Conservation (phyloP, 192 early-diverging fungal species). For the Backusella morwellensis region DNA sequence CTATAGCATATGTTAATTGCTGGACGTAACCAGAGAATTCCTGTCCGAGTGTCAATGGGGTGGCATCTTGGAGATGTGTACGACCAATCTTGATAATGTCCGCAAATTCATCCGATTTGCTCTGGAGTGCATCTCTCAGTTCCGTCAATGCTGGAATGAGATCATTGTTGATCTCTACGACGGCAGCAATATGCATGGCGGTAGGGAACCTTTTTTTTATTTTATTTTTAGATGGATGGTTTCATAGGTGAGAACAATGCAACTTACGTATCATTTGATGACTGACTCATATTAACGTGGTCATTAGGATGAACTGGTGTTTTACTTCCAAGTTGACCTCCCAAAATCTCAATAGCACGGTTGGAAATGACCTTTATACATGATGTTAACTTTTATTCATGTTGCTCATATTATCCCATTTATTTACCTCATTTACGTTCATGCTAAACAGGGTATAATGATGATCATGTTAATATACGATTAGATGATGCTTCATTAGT, state of each 20-base stretch:
- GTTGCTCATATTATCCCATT: background rate
- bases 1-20: conserved; percentile 82
- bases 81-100: conserved; percentile 98
- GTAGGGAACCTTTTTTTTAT: conserved; percentile 76
- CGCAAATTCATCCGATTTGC: conserved; percentile 75
- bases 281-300: conserved; percentile 97
- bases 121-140: conserved; percentile 72
- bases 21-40: conserved; percentile 96
- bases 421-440: conserved; percentile 80
- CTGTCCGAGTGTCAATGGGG: conserved; percentile 90
- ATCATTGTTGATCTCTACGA: conserved; percentile 69
- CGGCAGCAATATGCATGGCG: conserved; percentile 97
- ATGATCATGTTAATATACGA: background rate
- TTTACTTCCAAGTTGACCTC: conserved; percentile 86
- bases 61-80: conserved; percentile 87
- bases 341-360: conserved; percentile 93
- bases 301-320: conserved; percentile 98
- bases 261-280: conserved; percentile 87
- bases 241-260: background rate
- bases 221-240: background rate
- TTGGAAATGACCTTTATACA: conserved; percentile 82
- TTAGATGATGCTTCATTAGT: background rate
- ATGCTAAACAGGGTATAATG: conserved; percentile 58
- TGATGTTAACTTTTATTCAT: background rate
- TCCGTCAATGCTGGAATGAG: conserved; percentile 81